Evolutionary conservation across 805 yeast genomes (phyloP), one percentile per base, ranked within the genome.

Genomic region (Metschnikowia orientalis): DNA sequence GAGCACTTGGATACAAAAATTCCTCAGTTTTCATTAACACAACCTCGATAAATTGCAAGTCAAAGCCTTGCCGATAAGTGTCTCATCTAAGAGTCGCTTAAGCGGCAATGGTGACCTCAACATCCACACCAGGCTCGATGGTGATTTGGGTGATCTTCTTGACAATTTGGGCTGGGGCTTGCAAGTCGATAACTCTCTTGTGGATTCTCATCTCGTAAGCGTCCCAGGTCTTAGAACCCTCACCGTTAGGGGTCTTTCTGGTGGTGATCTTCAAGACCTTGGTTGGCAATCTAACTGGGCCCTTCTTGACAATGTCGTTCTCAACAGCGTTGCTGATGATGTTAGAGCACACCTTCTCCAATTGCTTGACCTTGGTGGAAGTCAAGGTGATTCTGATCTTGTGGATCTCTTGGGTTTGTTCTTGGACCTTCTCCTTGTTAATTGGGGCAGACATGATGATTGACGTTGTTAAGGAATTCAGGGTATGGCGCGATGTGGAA

Each of bases 171-270:
- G 95, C 86, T 71, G 97, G 95, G 53, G 97, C 95, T 74, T 85
- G 90, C 71, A 92, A 80, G 77, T 89, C 96, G 64, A 92, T 87
- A 72, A 87, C 83, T 77, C 99, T 89, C 94, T 92, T 92, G 95
- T 92, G 98, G 80, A 92, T 88, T 84, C 97, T 90, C 95, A 92
- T 84, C 80, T 92, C 98, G 73, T 81, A 92, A 61, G 94, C 77
- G 70, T 92, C 99, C 97, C 97, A 92, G 62, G 99, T 92, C 90
- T 92, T 92, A 59, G 98, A 92, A 92, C 99, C 99, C 79, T 92
- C 97, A 92, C 99, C 99, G 73, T 94, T 94, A 65, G 99, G 99
- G 67, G 98, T 84, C 89, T 92, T 92, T 86, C 99, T 88, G 85
- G 99, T 92, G 75, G 95, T 78, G 76, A 92, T 78, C 75, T 84